Conservation (phyloP, 2,329 filamentous ascomycete species). For the Cordyceps tenuipes region DNA sequence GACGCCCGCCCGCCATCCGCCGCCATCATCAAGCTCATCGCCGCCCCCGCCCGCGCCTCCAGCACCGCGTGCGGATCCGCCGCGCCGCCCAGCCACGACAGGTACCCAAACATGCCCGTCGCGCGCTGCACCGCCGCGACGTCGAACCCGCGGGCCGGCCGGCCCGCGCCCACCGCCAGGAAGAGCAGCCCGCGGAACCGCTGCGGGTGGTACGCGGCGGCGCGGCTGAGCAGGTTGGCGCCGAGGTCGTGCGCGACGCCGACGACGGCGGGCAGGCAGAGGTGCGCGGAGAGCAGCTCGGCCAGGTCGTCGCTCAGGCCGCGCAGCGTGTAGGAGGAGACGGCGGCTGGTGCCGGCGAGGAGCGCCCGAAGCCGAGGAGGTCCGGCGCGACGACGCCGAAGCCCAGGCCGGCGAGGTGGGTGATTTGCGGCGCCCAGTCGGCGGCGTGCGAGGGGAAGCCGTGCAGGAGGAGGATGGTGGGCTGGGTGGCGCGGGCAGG, state of each 20-base stretch:
- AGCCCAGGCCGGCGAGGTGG: slow-evolving; percentile 26
- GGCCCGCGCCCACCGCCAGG: slow-evolving; percentile 23
- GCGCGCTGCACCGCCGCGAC: slow-evolving; percentile 23
- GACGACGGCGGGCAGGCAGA: slow-evolving; percentile 27
- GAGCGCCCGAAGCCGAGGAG: slow-evolving; percentile 31
- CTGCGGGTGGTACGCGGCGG: slow-evolving; percentile 20
- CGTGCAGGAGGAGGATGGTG: slow-evolving; percentile 40
- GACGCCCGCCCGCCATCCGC: too few relatives aligned
- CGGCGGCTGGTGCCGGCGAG: slow-evolving; percentile 23
- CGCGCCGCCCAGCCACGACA: slow-evolving; percentile 19
- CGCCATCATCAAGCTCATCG: slow-evolving; percentile 21
- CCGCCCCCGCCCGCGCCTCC: slow-evolving; percentile 18
- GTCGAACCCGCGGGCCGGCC: slow-evolving; percentile 22
- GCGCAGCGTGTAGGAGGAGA: slow-evolving; percentile 23
- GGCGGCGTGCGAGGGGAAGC: slow-evolving; percentile 36
- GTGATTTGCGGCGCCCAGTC: slow-evolving; percentile 35
- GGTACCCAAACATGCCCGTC: slow-evolving; percentile 27
- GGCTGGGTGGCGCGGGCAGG: slow-evolving; percentile 15
- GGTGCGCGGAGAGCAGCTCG: slow-evolving; percentile 24
- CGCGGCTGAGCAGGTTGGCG: slow-evolving; percentile 23
- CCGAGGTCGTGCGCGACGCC: slow-evolving; percentile 34
- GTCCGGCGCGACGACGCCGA: slow-evolving; percentile 36
- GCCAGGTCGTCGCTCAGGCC: slow-evolving; percentile 25
- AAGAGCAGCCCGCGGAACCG: slow-evolving; percentile 20
- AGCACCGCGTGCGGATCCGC: slow-evolving; percentile 15